Evolutionary conservation across 2,329 filamentous ascomycete genomes (phyloP).

Genomic region (Trichoderma koningiopsis): DNA sequence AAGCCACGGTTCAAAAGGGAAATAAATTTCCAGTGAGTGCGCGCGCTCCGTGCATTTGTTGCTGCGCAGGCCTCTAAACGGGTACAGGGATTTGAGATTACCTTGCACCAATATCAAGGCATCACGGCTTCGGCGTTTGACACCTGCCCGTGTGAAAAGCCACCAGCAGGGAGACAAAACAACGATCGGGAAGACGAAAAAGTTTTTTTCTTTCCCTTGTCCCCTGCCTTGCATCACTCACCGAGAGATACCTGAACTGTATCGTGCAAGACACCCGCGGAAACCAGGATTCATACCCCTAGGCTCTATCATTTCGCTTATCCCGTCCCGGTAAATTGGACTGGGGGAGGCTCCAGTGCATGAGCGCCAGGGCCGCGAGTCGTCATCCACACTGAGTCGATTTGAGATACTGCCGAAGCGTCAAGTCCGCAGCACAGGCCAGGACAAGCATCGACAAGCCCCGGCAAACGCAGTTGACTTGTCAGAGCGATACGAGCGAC

Average conservation of each 20-base stretch:
- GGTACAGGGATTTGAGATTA: constrained; percentile 21
- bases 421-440: background rate
- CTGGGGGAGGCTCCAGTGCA: constrained; percentile 27
- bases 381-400: constrained; percentile 3
- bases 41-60: constrained; percentile 15
- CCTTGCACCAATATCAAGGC: constrained; percentile 19
- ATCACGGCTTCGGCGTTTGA: constrained; percentile 18
- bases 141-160: constrained; percentile 16
- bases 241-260: constrained; percentile 4
- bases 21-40: constrained; percentile 1
- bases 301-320: constrained; percentile 42
- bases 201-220: background rate
- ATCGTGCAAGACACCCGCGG: constrained; percentile 17
- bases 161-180: constrained; percentile 22
- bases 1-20: background rate
- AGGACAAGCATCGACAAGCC: constrained; percentile 8
- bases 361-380: constrained; percentile 26
- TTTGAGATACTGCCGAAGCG: constrained; percentile 3
- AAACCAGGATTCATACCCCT: constrained; percentile 32
- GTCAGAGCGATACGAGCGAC: constrained; percentile 10
- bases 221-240: constrained; percentile 16
- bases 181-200: constrained; percentile 5
- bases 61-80: constrained; percentile 15
- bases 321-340: constrained; percentile 40
- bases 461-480: background rate